Conservation (phyloP, 257 asterid species). For the Solanum dulcamara region DNA sequence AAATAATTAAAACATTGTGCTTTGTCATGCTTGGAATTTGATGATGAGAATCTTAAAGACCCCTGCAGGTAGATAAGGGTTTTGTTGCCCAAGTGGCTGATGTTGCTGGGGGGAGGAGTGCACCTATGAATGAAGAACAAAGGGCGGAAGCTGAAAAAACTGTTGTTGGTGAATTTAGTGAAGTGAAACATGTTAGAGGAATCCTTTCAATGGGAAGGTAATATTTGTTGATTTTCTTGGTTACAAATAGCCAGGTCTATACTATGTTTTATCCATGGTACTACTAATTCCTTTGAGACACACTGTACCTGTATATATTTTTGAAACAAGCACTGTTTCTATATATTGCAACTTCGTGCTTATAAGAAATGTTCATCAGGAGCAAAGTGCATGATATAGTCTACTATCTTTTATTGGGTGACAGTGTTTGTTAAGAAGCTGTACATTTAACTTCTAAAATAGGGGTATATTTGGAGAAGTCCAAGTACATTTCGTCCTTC, state of each 20-base stretch:
- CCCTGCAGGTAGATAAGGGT: conserved; percentile 80
- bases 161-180: conserved; percentile 82
- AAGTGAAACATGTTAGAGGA: conserved; percentile 87
- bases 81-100: conserved; percentile 98
- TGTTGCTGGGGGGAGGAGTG: conserved; percentile 84
- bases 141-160: conserved; percentile 63
- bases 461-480: background rate
- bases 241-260: background rate
- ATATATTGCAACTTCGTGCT: background rate
- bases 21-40: background rate
- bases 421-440: background rate
- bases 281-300: background rate
- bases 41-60: conserved; percentile 2
- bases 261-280: background rate
- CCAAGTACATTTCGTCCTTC: background rate
- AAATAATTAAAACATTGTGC: background rate
- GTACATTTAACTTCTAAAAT: background rate
- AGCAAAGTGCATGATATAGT: background rate
- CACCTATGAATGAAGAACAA: conserved; percentile 85
- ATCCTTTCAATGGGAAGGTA: conserved; percentile 99
- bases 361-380: background rate
- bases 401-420: background rate
- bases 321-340: background rate
- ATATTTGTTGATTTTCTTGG: background rate
- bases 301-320: background rate